Evolutionary conservation across 148 eudicot species (phyloP), one percentile per base, ranked within the genome.

Genomic region (Fallopia convolvulus): DNA sequence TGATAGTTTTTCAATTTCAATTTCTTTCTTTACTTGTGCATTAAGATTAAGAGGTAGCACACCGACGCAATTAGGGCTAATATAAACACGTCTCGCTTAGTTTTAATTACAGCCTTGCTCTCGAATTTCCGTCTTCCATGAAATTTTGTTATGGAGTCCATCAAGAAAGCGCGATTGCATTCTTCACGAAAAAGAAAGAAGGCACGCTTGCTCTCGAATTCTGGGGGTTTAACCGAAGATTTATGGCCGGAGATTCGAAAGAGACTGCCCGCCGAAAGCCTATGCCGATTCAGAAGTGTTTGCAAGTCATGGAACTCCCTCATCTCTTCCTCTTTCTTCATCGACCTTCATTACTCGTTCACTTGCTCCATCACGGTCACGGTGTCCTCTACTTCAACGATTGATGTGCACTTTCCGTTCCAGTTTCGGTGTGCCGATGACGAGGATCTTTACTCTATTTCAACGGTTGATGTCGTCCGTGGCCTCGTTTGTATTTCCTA

Each of bases 131-230:
- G 39, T 36, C 39, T 36, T 36, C 39, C 39, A 36, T 2, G 3
- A 4, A 36, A 36, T 36, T 44, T 44, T 9, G 7, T 2, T 6
- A 44, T 44, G 97, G 96, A 77, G 92, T 89, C 77, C 82, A 86
- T 75, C 99, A 96, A 15, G 21, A 52, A 52, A 52, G 17, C 58
- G 30, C 30, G 30, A 26, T 26, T 26, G 30, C 30, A 26, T 0
- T 26, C 30, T 26, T 26, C 30, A 26, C 30, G 30, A 26, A 26
- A 1, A 26, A 26, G 1, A 26, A 26, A 26, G 30, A 26, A 26
- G 5, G 18, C 58, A 1, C 58, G 58, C 58, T 4, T 6, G 18
- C 5, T 17, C 18, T 14, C 58, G n/a, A 9, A 48, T 10, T 48
- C 52, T 12, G 18, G n/a, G n/a, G n/a, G 1, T 52, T 18, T 5